Conservation (phyloP, 768 basidiomycete species). For the Clitopilus hobsonii region DNA sequence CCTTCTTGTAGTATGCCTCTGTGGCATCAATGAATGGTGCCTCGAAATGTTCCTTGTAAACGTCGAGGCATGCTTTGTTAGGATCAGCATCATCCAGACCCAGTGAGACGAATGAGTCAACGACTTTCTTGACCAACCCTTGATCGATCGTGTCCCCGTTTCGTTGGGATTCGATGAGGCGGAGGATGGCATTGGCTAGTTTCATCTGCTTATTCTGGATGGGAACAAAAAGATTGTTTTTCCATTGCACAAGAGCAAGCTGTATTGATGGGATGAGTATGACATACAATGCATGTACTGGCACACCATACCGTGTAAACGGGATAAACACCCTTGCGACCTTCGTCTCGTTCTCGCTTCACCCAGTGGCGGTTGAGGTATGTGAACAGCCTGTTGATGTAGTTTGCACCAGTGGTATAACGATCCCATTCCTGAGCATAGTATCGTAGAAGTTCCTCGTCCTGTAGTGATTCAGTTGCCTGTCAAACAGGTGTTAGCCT, state of each 20-base stretch:
- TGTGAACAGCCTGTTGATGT: constrained; percentile 95
- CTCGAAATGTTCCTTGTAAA: constrained; percentile 92
- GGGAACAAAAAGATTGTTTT: constrained; percentile 80
- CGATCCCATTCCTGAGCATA: constrained; percentile 94
- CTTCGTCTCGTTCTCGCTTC: constrained; percentile 95
- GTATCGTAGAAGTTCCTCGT: constrained; percentile 84
- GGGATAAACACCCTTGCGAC: constrained; percentile 88
- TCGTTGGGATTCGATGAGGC: constrained; percentile 88
- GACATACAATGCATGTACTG: neutral
- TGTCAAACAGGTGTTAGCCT: constrained; percentile 23
- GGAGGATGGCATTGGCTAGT: constrained; percentile 81
- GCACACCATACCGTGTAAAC: constrained; percentile 80
- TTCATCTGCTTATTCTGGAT: constrained; percentile 81
- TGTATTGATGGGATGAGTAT: too few species aligned
- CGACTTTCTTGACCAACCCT: constrained; percentile 87
- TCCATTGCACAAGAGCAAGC: constrained; percentile 98
- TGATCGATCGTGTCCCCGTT: constrained; percentile 95
- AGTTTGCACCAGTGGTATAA: constrained; percentile 95
- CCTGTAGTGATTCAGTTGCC: constrained; percentile 77
- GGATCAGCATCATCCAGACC: constrained; percentile 91
- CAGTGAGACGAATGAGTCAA: constrained; percentile 92
- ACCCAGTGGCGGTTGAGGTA: constrained; percentile 99
- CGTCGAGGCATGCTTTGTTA: constrained; percentile 88
- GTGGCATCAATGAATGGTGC: constrained; percentile 84
- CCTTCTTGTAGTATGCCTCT: constrained; percentile 86